phyloP scores from a whole-genome alignment of 2,329 filamentous ascomycete genomes.

The Fusarium floridanum region DNA sequence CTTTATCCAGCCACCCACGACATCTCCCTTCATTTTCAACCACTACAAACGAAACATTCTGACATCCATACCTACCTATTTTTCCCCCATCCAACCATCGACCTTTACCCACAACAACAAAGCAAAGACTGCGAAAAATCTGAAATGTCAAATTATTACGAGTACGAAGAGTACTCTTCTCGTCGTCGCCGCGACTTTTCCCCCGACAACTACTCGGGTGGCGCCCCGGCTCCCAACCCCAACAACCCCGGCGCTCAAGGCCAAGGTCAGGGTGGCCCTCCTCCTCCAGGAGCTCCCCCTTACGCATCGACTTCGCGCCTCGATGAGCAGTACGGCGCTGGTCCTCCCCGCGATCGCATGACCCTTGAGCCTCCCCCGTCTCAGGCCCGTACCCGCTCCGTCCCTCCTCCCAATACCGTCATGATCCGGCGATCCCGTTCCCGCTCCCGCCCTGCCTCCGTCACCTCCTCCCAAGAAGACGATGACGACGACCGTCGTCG shows the following conservation, averaged over 20 bases:
- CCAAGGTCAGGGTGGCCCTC: slow-evolving; percentile 13
- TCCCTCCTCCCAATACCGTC: slow-evolving; percentile 49
- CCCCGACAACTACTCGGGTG: slow-evolving; percentile 51
- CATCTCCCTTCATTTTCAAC: slow-evolving; percentile 3
- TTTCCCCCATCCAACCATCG: neutral
- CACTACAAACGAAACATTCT: neutral
- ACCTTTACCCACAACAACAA: neutral
- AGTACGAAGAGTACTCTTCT: slow-evolving; percentile 45
- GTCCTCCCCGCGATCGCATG: slow-evolving; percentile 46
- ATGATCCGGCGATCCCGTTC: slow-evolving; percentile 44
- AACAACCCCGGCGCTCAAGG: slow-evolving; percentile 10
- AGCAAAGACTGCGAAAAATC: neutral
- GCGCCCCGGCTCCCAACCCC: slow-evolving; percentile 33
- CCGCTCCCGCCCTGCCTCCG: slow-evolving; percentile 40
- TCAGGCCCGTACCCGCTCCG: slow-evolving; percentile 50
- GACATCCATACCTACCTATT: neutral
- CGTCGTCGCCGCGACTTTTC: slow-evolving; percentile 48
- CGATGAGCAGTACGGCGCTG: slow-evolving; percentile 41
- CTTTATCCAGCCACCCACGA: slow-evolving; percentile 21
- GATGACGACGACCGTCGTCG: slow-evolving; percentile 44
- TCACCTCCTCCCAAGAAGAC: slow-evolving; percentile 36
- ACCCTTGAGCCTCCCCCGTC: slow-evolving; percentile 46
- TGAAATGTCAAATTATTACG: slow-evolving; percentile 47
- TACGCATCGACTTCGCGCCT: slow-evolving; percentile 43
- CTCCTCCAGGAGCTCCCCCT: slow-evolving; percentile 36